These are phyloP conservation scores for Alternaria sp. DNA, from an alignment of 2,329 filamentous ascomycete species.

Conservation along the genomic window DNA sequence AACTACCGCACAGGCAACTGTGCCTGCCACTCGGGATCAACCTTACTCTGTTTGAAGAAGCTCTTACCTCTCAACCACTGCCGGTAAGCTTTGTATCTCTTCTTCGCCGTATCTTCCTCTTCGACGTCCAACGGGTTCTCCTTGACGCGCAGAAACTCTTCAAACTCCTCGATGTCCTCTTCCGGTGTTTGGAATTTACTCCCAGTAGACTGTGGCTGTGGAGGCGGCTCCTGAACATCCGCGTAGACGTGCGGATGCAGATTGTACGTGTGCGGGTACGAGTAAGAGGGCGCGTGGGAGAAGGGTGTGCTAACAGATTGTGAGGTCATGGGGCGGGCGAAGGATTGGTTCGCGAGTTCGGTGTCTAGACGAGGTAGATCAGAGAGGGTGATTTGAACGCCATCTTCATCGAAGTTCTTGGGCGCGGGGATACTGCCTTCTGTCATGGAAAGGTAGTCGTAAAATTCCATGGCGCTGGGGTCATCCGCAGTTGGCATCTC, in stretches of 20 bases:
- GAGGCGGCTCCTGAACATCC: constrained; percentile 3
- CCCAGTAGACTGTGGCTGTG: constrained; percentile 13
- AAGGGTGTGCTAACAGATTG: constrained; percentile 41
- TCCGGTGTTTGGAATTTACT: constrained; percentile 60
- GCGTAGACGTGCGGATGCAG: constrained; percentile 25
- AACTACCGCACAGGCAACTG: constrained; percentile 40
- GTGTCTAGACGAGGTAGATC: constrained; percentile 29
- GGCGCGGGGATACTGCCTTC: constrained; percentile 27
- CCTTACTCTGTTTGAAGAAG: constrained; percentile 83
- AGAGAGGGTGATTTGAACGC: constrained; percentile 18
- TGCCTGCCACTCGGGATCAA: constrained; percentile 57
- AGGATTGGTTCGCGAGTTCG: constrained; percentile 34
- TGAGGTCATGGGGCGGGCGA: constrained; percentile 35
- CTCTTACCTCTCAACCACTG: constrained; percentile 97
- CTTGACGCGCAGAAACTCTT: constrained; percentile 75
- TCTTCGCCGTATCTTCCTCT: constrained; percentile 86
- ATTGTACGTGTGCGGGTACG: constrained; percentile 25
- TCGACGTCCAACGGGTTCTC: constrained; percentile 88
- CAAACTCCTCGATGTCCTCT: constrained; percentile 75
- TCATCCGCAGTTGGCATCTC: constrained; percentile 63
- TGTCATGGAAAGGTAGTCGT: constrained; percentile 75
- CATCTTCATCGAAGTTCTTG: constrained; percentile 27
- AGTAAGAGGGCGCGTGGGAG: constrained; percentile 39
- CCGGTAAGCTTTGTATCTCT: constrained; percentile 93
- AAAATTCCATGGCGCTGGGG: constrained; percentile 68